Evolutionary conservation across 768 basidiomycete genomes (phyloP).

Genomic region (Infundibulicybe gibba): DNA sequence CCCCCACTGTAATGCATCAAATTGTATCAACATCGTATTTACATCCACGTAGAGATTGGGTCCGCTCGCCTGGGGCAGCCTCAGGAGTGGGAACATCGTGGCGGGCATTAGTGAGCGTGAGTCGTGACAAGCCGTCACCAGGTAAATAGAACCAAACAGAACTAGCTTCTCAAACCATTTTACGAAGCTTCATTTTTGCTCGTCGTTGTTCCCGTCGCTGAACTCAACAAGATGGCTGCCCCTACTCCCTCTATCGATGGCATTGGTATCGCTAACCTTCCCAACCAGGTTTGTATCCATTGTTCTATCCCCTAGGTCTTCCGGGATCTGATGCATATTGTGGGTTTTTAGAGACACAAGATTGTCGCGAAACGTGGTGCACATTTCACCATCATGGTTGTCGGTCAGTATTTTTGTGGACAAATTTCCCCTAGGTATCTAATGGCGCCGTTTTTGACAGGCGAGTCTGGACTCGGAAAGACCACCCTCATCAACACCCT

Average conservation of each 20-base stretch:
- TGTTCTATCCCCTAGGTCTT: background rate
- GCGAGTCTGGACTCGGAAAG: conserved; percentile 97
- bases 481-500: conserved; percentile 98
- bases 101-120: no score
- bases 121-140: conserved; percentile 10
- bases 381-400: conserved; percentile 99
- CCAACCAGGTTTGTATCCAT: conserved; percentile 80
- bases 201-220: conserved; percentile 21
- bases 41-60: no score
- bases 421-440: conserved; percentile 1
- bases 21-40: no score
- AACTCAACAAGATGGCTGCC: conserved; percentile 36
- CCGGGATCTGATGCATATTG: conserved; percentile 21
- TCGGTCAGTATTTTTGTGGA: conserved; percentile 55
- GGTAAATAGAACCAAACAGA: conserved; percentile 23
- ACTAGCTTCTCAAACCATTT: conserved; percentile 32
- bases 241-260: conserved; percentile 58
- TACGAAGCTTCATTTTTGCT: conserved; percentile 18
- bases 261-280: conserved; percentile 94
- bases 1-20: no score
- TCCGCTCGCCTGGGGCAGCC: no score
- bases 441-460: conserved; percentile 30
- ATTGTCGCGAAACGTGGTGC: conserved; percentile 97
- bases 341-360: conserved; percentile 81
- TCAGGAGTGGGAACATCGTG: no score